These are phyloP conservation scores for Pyrus hybrid DNA, from an alignment of 331 rosid genomes.

Conservation along the genomic window DNA sequence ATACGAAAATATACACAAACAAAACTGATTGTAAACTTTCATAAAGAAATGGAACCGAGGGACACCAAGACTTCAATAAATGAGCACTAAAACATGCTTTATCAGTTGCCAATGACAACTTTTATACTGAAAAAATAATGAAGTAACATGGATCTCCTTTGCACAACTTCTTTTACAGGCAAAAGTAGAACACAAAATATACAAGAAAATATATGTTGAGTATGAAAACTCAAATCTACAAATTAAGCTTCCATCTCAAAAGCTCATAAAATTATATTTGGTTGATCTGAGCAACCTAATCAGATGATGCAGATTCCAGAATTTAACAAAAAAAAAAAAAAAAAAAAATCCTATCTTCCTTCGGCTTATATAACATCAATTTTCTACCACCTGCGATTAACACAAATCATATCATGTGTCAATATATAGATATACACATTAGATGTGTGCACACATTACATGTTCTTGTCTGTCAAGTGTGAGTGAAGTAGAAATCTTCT, in stretches of 20 bases:
- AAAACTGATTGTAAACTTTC: too few species aligned
- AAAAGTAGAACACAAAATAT: background rate
- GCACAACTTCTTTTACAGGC: background rate
- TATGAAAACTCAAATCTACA: background rate
- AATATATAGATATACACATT: background rate
- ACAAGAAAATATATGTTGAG: background rate
- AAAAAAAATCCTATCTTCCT: background rate
- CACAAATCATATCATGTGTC: background rate
- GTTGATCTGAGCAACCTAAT: background rate
- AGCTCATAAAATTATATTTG: background rate
- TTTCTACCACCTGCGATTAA: background rate
- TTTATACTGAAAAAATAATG: background rate
- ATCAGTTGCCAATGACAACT: too few species aligned
- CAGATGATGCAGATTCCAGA: background rate
- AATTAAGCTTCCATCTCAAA: background rate
- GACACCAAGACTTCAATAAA: too few species aligned
- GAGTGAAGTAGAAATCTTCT: background rate
- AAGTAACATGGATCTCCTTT: background rate
- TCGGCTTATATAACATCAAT: background rate
- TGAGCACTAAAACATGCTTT: too few species aligned
- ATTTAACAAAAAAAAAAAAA: background rate
- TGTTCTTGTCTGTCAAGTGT: background rate
- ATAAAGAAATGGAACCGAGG: too few species aligned
- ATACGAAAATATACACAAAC: too few species aligned
- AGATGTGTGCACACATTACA: background rate